Evolutionary conservation across 2,329 filamentous ascomycete genomes (phyloP), one percentile per base, ranked within the genome.

Genomic region (Beauveria australis): DNA sequence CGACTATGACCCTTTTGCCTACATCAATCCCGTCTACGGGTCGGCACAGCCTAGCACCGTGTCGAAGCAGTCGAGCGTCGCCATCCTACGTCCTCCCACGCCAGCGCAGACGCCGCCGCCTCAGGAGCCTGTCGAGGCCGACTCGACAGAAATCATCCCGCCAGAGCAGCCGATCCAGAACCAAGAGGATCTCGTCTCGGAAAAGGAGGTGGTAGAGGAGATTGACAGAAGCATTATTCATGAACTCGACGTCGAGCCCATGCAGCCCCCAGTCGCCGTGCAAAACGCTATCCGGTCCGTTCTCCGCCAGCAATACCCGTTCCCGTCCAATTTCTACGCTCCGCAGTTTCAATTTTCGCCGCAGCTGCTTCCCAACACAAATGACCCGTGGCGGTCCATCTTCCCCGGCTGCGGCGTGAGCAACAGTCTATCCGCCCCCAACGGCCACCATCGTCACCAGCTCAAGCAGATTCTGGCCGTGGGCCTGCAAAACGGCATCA

Each of bases 381-480:
- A 79, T 37, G 77, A 73, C 5, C 66, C 83, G 12, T 85, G 82
- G 82, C 76, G 76, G 56, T 80, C 81, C 2, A 73, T 85, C 0
- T 80, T 84, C 51, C 72, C 72, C 26, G 67, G 40, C 53, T 72
- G 72, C 26, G 67, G 41, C 12, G 16, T 18, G 74, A 78, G 33
- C 64, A 67, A 0, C 71, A 74, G 18, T 61, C 69, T 0, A 67
- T 68, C 68, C 0, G 68, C 64, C 24, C 67, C 70, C 5, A 70
- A 74, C 30, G 71, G 70, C 14, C 72, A 18, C 16, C 22, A 18
- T 8, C 16, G 70, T 12, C 72, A 75, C 40, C 76, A 74, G 43
- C 71, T 84, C 14, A 82, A 87, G 64, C 76, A 86, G 53, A 83
- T 88, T 3, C 69, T 88, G 14, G 84, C 84, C 2, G 73, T 88